Evolutionary conservation across 2,329 filamentous ascomycete species (phyloP).

Genomic region (Beauveria australis): DNA sequence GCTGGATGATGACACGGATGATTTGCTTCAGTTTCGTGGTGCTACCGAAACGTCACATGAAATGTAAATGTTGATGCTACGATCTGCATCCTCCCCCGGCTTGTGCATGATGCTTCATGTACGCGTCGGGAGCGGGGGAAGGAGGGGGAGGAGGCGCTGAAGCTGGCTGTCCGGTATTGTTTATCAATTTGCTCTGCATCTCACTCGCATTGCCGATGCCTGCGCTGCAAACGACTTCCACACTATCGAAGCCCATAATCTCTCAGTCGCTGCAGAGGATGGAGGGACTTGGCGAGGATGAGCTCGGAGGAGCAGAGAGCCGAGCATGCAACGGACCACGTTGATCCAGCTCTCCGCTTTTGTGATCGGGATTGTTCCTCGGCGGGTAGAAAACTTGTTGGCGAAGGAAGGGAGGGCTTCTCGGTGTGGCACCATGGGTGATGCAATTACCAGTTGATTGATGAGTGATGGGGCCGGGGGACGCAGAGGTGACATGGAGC

Average conservation of each 20-base stretch:
- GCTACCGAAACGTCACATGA: neutral
- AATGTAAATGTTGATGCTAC: neutral
- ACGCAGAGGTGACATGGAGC: neutral
- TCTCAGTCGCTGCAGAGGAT: too few species aligned
- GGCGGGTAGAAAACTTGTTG: neutral
- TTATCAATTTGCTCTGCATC: neutral
- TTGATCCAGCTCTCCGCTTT: slow-evolving; percentile 12
- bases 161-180: neutral
- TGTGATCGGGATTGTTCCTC: neutral
- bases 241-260: too few species aligned
- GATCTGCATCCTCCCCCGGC: neutral
- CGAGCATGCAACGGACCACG: neutral
- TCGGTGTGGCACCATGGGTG: neutral
- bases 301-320: neutral
- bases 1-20: neutral
- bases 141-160: neutral
- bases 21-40: neutral
- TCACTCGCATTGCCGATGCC: neutral
- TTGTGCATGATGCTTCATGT: neutral
- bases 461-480: neutral
- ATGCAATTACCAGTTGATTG: neutral
- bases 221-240: neutral
- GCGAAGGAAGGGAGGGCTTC: neutral
- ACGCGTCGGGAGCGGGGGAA: neutral
- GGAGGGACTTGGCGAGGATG: neutral